Evolutionary conservation across 1,284 basidiomycete genomes (phyloP), one percentile per base, ranked within the genome.

Genomic region (Sanghuangporus baumii): DNA sequence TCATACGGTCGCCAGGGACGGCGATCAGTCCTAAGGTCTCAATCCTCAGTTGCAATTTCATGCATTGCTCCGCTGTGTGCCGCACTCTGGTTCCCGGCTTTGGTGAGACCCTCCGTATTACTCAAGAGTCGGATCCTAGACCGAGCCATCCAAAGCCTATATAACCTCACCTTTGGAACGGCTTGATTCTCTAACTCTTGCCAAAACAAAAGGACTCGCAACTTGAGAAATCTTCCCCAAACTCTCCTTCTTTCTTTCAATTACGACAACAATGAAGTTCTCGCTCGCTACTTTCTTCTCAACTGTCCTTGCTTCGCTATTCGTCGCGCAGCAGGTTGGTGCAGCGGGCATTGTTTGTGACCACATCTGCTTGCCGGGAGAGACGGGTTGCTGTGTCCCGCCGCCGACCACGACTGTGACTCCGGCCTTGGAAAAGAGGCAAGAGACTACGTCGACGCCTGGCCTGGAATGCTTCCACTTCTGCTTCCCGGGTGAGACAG

Each of bases 271-370:
- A 31, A 61, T 61, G 60, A 61, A 61, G 36, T 50, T 61, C 41
- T 61, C 55, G 37, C 46, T 46, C 43, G 41, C 52, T 9, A 41
- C 57, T 31, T 48, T 57, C 9, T 18, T 59, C 51, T 47, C 57
- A 5, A 57, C 57, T n/a, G 12, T 63, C 23, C 2, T 59, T 11
- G 51, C 62, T 20, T 63, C 62, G 12, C 40, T 63, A n/a, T 43
- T 63, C 43, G 23, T 59, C 12, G 62, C 40, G 6, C 54, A 56
- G 38, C 57, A 63, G 6, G 62, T 59, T 18, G 31, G 54, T 54
- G 60, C 60, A n/a, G n/a, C 41, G 31, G 26, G 48, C n/a, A 47
- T 59, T 16, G 40, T 47, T n/a, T 67, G 65, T 59, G 55, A 60
- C 41, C 59, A 63, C 51, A 20, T 61, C 40, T 61, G 63, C 48